Conservation (phyloP, 768 basidiomycete genomes). For the Auricularia sp. region DNA sequence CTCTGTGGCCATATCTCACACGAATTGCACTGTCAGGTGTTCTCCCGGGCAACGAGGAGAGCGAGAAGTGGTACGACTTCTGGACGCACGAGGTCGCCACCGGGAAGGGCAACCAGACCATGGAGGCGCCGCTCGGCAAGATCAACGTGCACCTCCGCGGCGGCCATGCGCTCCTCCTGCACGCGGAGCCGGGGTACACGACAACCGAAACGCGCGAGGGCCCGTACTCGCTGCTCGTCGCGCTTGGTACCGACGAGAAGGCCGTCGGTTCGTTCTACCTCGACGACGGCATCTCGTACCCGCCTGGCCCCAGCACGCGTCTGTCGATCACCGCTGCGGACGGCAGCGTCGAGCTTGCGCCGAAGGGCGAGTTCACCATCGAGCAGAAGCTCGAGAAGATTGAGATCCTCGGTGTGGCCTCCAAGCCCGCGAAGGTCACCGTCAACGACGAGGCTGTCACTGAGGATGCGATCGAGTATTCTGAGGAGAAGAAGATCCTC, state of each 20-base stretch:
- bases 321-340: neutral
- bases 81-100: conserved; percentile 8
- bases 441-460: conserved; percentile 26
- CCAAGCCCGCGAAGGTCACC: conserved; percentile 29
- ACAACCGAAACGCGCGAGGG: neutral
- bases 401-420: conserved; percentile 44
- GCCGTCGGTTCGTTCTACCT: conserved; percentile 3
- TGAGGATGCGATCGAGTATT: conserved; percentile 29
- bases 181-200: conserved; percentile 8
- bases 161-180: conserved; percentile 17
- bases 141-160: conserved; percentile 22
- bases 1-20: conserved; percentile 23
- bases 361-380: conserved; percentile 32
- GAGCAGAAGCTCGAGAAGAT: conserved; percentile 38
- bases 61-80: conserved; percentile 1
- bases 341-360: conserved; percentile 6
- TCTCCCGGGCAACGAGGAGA: conserved; percentile 9
- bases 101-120: conserved; percentile 5
- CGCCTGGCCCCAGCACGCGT: neutral
- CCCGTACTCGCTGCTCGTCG: conserved; percentile 1
- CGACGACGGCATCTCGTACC: conserved; percentile 4
- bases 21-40: conserved; percentile 14
- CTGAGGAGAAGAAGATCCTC: conserved; percentile 29
- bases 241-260: neutral
- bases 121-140: conserved; percentile 20